Evolutionary conservation across 73 alveolate species (phyloP).

Genomic region (Paramecium biaurelia): DNA sequence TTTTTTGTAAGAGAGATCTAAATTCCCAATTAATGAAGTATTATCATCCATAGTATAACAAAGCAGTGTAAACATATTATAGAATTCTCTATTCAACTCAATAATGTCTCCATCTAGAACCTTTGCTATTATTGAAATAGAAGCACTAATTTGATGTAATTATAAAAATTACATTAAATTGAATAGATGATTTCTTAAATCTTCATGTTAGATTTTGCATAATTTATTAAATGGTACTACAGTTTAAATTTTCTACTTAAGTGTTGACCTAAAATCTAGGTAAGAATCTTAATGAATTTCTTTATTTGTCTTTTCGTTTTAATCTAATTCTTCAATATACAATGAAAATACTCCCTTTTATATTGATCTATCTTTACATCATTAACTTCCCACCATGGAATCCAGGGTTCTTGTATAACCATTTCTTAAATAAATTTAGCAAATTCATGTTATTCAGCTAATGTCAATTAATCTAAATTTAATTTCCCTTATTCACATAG

Average conservation of each 20-base stretch:
- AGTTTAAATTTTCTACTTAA: not conserved
- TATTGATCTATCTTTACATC: not conserved
- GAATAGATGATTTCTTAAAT: slow-evolving; percentile 31
- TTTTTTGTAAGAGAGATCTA: not conserved
- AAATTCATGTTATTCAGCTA: not conserved
- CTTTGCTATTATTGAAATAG: not conserved
- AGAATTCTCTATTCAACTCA: not conserved
- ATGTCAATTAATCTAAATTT: not conserved
- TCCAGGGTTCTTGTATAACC: not conserved
- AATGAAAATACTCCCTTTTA: not conserved
- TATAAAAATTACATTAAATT: not conserved
- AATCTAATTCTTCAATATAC: not conserved
- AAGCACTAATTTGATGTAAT: not conserved
- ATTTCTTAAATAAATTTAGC: not conserved
- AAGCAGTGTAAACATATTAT: not conserved
- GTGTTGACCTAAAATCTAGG: not conserved
- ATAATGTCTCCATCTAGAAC: slow-evolving; percentile 11
- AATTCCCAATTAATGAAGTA: not conserved
- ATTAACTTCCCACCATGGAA: slow-evolving; percentile 52
- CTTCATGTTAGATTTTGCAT: not conserved
- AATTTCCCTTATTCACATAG: not conserved
- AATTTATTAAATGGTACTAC: slow-evolving; percentile 4
- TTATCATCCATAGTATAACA: not conserved
- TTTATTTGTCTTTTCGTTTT: not conserved
- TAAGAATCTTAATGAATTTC: not conserved